A percentile compares a stretch with the other conserved stretches of the same genome.
Evolutionary conservation across 768 basidiomycete genomes (phyloP).

Genomic region (Pholiota conissans): DNA sequence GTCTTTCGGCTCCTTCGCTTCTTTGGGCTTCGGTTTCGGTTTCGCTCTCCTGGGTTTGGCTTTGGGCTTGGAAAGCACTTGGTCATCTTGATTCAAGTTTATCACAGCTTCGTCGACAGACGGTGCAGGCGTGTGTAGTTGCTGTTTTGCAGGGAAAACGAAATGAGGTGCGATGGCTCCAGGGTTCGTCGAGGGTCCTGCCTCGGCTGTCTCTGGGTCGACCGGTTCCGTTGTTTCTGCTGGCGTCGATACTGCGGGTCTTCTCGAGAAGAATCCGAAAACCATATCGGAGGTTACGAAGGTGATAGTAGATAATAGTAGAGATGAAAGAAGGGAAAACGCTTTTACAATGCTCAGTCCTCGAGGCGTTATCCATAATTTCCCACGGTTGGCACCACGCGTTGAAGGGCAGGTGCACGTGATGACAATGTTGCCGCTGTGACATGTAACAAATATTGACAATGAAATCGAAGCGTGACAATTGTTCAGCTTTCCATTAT

Average conservation of each 20-base stretch:
- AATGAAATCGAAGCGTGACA: no score
- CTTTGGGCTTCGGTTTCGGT: slow-evolving; percentile 8
- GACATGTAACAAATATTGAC: neutral
- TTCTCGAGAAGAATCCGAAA: slow-evolving; percentile 42
- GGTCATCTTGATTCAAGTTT: neutral
- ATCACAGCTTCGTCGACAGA: slow-evolving; percentile 25
- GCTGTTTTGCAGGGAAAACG: slow-evolving; percentile 19
- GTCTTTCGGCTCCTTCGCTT: slow-evolving; percentile 5
- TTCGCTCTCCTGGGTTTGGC: slow-evolving; percentile 7
- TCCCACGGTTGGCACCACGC: slow-evolving; percentile 9
- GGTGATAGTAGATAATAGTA: neutral
- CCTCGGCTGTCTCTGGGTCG: slow-evolving; percentile 8
- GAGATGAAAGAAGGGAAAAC: neutral
- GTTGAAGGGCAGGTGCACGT: neutral
- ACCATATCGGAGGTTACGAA: slow-evolving; percentile 28
- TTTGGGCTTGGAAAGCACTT: slow-evolving; percentile 8
- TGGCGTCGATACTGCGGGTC: slow-evolving; percentile 19
- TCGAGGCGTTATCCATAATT: slow-evolving; percentile 9
- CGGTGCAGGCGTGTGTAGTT: slow-evolving; percentile 56
- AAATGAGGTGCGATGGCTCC: slow-evolving; percentile 8
- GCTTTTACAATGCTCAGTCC: slow-evolving; percentile 12
- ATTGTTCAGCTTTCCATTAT: neutral
- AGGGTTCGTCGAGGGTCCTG: slow-evolving; percentile 9
- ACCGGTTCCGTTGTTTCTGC: neutral
- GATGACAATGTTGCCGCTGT: neutral